Base-by-base conservation (phyloP, 2,329 filamentous ascomycete genomes). In the Nothophaeocryptopus gaeumannii region DNA sequence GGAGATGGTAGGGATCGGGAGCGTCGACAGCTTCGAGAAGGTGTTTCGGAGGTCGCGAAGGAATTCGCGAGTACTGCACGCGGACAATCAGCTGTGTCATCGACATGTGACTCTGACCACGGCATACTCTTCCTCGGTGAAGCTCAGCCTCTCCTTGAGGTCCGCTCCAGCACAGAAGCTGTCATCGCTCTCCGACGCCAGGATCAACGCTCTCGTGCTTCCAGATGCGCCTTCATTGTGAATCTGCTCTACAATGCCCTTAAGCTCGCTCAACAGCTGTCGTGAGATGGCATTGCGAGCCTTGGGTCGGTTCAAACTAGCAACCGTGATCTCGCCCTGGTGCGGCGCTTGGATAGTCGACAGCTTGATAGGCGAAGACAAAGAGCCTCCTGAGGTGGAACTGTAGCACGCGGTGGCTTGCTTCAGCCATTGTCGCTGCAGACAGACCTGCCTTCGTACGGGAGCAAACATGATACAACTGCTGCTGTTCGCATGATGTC, bases 161-260 rank as follows among this genome's bases (percentile, higher is more conserved):
- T 99, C 93, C 3, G 93, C 93, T 33, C 93, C 93, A 0, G 93
- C 89, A 70, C 93, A 99, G 70, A 99, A 99, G 62, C 84, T 86
- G 16, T 82, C 78, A 61, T 96, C 89, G n/a, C 89, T 80, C 35
- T 89, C 88, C 64, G 88, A 95, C 9, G 89, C 87, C 12, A 99
- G 63, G 35, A 99, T 82, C 59, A 99, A 69, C 2, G 88, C 92
- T 58, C 93, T 77, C 12, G 91, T 96, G 30, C 76, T 70, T 3
- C 80, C 80, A 16, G 70, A 71, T 5, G 75, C 77, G 3, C 73
- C 73, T 62, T 85, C 80, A 12, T 51, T 51, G 48, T 86, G 81
- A 39, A 97, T 79, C 53, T 80, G 78, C 61, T 89, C 80, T 48
- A 97, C 78, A 64, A 96, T 82, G 36, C 80, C 76, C 43, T 81